These are phyloP conservation scores for Verticillium nonalfalfae DNA, from an alignment of 2,329 filamentous ascomycete species.

Conservation along the genomic window DNA sequence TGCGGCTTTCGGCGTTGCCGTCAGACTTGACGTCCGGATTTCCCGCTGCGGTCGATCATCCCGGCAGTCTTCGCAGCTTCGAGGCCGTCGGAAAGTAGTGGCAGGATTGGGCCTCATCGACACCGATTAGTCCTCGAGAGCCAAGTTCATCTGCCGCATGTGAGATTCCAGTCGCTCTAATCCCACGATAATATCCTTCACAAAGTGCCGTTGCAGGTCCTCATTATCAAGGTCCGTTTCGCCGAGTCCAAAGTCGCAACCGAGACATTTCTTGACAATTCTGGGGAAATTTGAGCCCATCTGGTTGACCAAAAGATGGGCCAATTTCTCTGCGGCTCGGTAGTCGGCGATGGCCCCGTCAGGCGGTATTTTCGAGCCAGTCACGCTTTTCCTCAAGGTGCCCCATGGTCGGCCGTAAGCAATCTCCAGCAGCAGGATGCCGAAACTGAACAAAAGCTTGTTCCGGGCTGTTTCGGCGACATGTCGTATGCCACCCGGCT, in stretches of 20 bases:
- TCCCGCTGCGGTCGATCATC: not conserved
- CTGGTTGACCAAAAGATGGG: slow-evolving; percentile 1
- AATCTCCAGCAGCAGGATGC: slow-evolving; percentile 6
- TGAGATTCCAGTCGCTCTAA: not conserved
- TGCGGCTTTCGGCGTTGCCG: not conserved
- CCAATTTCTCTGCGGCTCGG: slow-evolving; percentile 3
- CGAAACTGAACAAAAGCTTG: slow-evolving; percentile 6
- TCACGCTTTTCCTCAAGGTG: not conserved
- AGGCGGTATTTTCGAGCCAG: not conserved
- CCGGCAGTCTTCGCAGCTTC: not conserved
- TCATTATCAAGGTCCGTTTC: slow-evolving; percentile 7
- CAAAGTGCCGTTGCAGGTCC: not conserved
- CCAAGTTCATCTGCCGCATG: not conserved
- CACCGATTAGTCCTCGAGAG: not conserved
- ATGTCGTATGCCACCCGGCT: not conserved
- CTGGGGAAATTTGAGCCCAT: slow-evolving; percentile 3
- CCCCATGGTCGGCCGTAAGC: slow-evolving; percentile 4
- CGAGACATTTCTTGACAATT: slow-evolving; percentile 6
- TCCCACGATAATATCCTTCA: not conserved
- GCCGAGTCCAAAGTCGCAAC: slow-evolving; percentile 7
- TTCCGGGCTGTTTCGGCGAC: not conserved
- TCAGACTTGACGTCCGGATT: not conserved
- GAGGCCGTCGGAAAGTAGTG: not conserved
- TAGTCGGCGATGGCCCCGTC: not conserved
- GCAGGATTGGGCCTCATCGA: not conserved